phyloP scores from a whole-genome alignment of 352 stramenopile genomes.

The Pythium grandisporangium region DNA sequence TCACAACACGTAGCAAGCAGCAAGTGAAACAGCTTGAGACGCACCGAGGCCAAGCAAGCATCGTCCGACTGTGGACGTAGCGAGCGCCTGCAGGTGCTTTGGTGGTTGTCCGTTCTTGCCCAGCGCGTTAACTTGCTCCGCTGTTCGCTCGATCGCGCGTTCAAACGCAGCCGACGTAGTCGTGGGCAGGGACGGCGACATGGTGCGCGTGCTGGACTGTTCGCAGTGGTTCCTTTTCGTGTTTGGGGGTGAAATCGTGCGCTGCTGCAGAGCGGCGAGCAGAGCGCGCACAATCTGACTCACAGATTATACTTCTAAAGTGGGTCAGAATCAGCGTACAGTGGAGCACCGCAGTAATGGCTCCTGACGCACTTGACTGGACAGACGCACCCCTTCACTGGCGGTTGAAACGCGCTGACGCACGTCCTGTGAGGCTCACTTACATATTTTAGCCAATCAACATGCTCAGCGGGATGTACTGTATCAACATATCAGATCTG shows the following conservation, averaged over 20 bases:
- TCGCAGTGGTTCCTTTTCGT: too few species aligned
- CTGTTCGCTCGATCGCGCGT: slow-evolving; percentile 9
- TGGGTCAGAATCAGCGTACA: too few species aligned
- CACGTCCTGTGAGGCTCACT: too few species aligned
- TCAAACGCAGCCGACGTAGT: slow-evolving; percentile 5
- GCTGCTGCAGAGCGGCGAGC: too few species aligned
- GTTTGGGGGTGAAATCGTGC: too few species aligned
- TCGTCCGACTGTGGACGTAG: slow-evolving; percentile 39
- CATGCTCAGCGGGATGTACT: too few species aligned
- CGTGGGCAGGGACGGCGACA: not conserved
- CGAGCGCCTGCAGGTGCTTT: slow-evolving; percentile 13
- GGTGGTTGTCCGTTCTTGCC: not conserved
- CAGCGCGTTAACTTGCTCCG: not conserved
- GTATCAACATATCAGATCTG: too few species aligned
- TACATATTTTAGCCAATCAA: slow-evolving; percentile 15
- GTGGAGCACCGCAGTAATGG: too few species aligned
- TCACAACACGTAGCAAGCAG: too few species aligned
- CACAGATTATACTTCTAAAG: too few species aligned
- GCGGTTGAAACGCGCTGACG: too few species aligned
- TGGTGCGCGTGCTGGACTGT: not conserved
- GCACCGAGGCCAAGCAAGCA: slow-evolving; percentile 71
- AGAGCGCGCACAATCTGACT: too few species aligned
- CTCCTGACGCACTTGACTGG: slow-evolving; percentile 6
- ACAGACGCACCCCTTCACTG: slow-evolving; percentile 11
- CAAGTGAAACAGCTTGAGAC: not conserved